Conservation (phyloP, 805 yeast species). For the Maudiozyma barnettii region DNA sequence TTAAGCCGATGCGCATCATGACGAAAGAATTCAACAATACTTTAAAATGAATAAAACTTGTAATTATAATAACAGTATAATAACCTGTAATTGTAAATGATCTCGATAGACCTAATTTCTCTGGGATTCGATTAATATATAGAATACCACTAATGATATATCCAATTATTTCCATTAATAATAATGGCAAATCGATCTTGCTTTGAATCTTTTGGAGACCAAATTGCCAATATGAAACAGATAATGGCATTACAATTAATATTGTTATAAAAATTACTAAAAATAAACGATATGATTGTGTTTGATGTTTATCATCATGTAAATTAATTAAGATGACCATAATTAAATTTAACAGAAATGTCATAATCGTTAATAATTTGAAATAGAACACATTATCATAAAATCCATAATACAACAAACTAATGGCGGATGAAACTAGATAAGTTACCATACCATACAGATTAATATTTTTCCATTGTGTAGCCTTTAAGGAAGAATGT, state of each 20-base stretch:
- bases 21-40: slow-evolving; percentile 50
- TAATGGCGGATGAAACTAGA: slow-evolving; percentile 48
- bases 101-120: slow-evolving; percentile 35
- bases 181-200: slow-evolving; percentile 47
- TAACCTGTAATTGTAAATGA: slow-evolving; percentile 63
- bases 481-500: slow-evolving; percentile 44
- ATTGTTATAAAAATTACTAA: slow-evolving; percentile 64
- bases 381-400: slow-evolving; percentile 28
- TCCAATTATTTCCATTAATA: slow-evolving; percentile 53
- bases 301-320: slow-evolving; percentile 46
- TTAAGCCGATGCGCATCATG: slow-evolving; percentile 19
- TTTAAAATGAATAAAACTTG: slow-evolving; percentile 60
- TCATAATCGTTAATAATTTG: slow-evolving; percentile 28
- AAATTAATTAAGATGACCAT: slow-evolving; percentile 51
- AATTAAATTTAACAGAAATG: slow-evolving; percentile 41
- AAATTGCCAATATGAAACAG: slow-evolving; percentile 35
- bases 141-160: slow-evolving; percentile 66
- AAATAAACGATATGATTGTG: slow-evolving; percentile 39
- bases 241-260: slow-evolving; percentile 59
- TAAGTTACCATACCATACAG: slow-evolving; percentile 60
- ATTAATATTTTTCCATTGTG: slow-evolving; percentile 53
- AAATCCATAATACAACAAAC: slow-evolving; percentile 35
- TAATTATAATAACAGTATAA: slow-evolving; percentile 60
- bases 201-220: slow-evolving; percentile 40
- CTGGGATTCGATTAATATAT: slow-evolving; percentile 70